Evolutionary conservation across 805 yeast genomes (phyloP).

Genomic region (Myxozyma sirexii): DNA sequence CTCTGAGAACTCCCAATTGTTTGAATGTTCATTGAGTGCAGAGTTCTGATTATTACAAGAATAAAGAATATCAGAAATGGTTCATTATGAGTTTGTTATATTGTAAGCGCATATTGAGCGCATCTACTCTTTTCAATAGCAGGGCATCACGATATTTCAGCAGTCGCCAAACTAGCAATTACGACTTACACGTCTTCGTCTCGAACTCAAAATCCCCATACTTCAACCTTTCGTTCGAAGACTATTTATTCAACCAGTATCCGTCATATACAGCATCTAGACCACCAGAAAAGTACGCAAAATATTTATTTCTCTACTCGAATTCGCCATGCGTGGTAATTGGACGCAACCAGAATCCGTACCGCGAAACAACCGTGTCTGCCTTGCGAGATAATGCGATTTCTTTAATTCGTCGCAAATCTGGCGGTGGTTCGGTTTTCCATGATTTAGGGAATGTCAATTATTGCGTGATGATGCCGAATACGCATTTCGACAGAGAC

Average conservation of each 20-base stretch:
- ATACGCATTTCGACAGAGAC: slow-evolving; percentile 63
- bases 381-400: slow-evolving; percentile 53
- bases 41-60: too few species aligned
- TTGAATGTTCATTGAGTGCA: too few species aligned
- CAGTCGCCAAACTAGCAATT: neutral
- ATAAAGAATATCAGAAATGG: too few species aligned
- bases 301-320: slow-evolving; percentile 67
- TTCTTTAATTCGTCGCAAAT: slow-evolving; percentile 73
- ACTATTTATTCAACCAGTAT: slow-evolving; percentile 66
- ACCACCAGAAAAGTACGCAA: slow-evolving; percentile 38
- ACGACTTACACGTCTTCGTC: slow-evolving; percentile 55
- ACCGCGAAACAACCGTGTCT: slow-evolving; percentile 76
- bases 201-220: slow-evolving; percentile 68
- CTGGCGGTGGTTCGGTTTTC: slow-evolving; percentile 98
- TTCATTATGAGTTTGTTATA: too few species aligned
- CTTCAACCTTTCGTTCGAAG: slow-evolving; percentile 79
- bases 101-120: too few species aligned
- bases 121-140: too few species aligned
- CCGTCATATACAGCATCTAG: slow-evolving; percentile 10
- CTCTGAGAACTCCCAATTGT: neutral
- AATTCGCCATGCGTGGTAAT: slow-evolving; percentile 87
- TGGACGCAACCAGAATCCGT: slow-evolving; percentile 95
- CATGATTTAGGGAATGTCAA: slow-evolving; percentile 91
- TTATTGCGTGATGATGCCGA: slow-evolving; percentile 75
- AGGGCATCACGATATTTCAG: neutral